Conservation (phyloP, 345 rosid genomes). For the Moringa oleifera region DNA sequence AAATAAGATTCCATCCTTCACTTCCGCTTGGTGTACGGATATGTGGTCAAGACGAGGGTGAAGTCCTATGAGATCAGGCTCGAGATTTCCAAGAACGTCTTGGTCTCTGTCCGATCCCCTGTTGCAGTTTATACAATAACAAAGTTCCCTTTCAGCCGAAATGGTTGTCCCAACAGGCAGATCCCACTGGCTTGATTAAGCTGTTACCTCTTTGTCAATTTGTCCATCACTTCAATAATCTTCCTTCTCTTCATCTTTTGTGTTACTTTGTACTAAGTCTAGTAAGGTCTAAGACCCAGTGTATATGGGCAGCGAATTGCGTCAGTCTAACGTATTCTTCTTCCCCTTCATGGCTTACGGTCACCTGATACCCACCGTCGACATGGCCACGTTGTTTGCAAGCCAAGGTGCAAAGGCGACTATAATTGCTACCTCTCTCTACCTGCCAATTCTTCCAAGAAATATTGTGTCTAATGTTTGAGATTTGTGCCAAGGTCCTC, state of each 20-base stretch:
- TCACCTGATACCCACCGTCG: conserved; percentile 45
- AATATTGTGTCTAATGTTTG: conserved; percentile 21
- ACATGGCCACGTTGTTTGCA: conserved; percentile 52
- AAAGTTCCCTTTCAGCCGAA: too few relatives aligned
- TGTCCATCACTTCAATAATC: too few relatives aligned
- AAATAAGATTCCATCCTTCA: too few relatives aligned
- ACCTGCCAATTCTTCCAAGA: conserved; percentile 23
- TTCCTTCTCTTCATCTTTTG: background rate
- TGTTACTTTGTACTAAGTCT: background rate
- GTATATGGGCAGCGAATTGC: conserved; percentile 19
- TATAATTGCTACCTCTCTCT: conserved; percentile 43
- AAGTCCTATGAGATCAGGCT: too few relatives aligned
- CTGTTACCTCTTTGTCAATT: background rate
- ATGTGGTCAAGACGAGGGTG: background rate
- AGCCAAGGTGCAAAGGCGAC: conserved; percentile 34
- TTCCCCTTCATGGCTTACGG: conserved; percentile 56
- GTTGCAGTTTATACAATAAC: too few relatives aligned
- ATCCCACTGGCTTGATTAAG: too few relatives aligned
- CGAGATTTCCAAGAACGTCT: too few relatives aligned
- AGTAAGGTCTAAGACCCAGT: background rate
- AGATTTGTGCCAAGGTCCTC: conserved; percentile 26
- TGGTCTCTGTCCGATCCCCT: too few relatives aligned
- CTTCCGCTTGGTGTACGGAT: too few relatives aligned
- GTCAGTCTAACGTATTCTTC: conserved; percentile 32
- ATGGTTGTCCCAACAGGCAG: too few relatives aligned